These are phyloP conservation scores for Eragrostis nindensis DNA, from an alignment of 176 grass and related monocot species.

Conservation along the genomic window DNA sequence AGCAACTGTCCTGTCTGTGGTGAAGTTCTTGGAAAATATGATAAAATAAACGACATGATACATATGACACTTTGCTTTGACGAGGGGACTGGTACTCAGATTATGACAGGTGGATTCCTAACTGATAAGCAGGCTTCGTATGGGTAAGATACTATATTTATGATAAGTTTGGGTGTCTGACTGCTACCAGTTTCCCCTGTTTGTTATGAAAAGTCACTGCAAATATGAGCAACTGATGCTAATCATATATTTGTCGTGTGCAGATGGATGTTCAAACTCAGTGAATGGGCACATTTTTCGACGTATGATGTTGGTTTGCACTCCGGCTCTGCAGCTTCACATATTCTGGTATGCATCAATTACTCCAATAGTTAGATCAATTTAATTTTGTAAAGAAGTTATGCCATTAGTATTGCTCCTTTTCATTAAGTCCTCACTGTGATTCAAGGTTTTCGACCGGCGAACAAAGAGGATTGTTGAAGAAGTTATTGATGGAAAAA, in stretches of 20 bases:
- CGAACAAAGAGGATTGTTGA: constrained; percentile 86
- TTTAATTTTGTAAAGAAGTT: constrained; percentile 4
- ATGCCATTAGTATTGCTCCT: background rate
- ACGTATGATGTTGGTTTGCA: constrained; percentile 92
- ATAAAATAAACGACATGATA: constrained; percentile 97
- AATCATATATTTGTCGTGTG: constrained; percentile 40
- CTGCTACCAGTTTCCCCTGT: background rate
- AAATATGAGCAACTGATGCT: constrained; percentile 17
- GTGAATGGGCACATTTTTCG: constrained; percentile 89
- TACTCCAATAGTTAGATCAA: constrained; percentile 23
- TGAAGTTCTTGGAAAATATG: constrained; percentile 85
- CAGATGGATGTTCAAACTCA: constrained; percentile 99
- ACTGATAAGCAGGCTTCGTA: constrained; percentile 95
- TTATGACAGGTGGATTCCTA: constrained; percentile 96
- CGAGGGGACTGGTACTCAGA: constrained; percentile 95
- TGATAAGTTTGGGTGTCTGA: constrained; percentile 30
- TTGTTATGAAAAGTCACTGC: constrained; percentile 28
- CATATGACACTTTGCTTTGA: constrained; percentile 99
- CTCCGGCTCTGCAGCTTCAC: constrained; percentile 80
- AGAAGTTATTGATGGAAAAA: constrained; percentile 94
- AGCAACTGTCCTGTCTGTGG: constrained; percentile 94
- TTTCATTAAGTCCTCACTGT: constrained; percentile 21
- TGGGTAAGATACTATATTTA: constrained; percentile 60
- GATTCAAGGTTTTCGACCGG: constrained; percentile 83
- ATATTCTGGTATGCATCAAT: constrained; percentile 81